Conservation (phyloP, 257 asterid species). For the Plantago major region DNA sequence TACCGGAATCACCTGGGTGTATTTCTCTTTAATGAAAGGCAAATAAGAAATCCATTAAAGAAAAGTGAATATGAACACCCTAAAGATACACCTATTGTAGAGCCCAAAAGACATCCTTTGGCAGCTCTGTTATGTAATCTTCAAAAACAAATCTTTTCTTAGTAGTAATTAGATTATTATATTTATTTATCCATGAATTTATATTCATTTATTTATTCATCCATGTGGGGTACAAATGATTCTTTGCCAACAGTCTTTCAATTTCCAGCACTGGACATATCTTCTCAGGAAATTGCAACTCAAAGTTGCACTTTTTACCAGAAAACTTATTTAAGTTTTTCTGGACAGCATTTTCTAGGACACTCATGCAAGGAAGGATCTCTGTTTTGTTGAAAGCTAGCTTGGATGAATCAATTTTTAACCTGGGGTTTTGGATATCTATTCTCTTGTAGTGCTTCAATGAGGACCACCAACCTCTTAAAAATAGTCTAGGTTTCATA, state of each 20-base stretch:
- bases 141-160: slow-evolving; percentile 1
- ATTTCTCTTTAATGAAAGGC: background rate
- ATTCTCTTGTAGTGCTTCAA: background rate
- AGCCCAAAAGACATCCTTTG: slow-evolving; percentile 14
- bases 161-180: too few species aligned
- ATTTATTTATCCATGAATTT: too few species aligned
- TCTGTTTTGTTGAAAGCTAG: slow-evolving; percentile 1
- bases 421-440: background rate
- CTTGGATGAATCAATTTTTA: background rate
- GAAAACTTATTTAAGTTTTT: background rate
- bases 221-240: slow-evolving; percentile 16
- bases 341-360: background rate
- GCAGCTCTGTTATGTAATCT: slow-evolving; percentile 7
- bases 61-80: slow-evolving; percentile 18
- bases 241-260: slow-evolving; percentile 19
- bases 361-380: background rate
- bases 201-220: background rate
- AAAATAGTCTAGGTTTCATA: background rate
- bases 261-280: slow-evolving; percentile 3
- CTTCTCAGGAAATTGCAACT: slow-evolving; percentile 10
- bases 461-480: background rate
- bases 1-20: slow-evolving; percentile 1
- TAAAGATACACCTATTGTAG: slow-evolving; percentile 15
- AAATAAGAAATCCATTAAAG: background rate
- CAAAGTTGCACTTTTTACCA: slow-evolving; percentile 9